A percentile compares a stretch with the other conserved stretches of the same genome.
Conservation (phyloP, 2,329 filamentous ascomycete species). For the Trichoderma brevicompactum region DNA sequence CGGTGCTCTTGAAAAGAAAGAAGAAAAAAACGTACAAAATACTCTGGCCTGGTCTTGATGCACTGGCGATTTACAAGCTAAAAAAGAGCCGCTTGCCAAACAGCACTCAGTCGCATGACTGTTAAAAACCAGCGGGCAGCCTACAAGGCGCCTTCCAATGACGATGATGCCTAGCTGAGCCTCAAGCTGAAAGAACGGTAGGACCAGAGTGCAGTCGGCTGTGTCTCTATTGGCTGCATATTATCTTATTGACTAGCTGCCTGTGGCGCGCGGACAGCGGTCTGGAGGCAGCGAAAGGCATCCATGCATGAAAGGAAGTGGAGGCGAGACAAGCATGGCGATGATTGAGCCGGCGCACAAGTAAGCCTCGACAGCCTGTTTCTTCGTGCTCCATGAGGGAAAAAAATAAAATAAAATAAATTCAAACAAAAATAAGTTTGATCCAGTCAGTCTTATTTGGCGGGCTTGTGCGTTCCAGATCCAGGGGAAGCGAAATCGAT, state of each 20-base stretch:
- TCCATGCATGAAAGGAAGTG: conserved; percentile 20
- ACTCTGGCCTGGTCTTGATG: neutral
- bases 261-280: conserved; percentile 1
- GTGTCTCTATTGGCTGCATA: conserved; percentile 24
- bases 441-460: neutral
- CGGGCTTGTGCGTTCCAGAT: conserved; percentile 13
- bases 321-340: neutral
- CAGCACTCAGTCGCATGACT: conserved; percentile 22
- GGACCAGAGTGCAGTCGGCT: conserved; percentile 13
- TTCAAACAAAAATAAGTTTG: neutral
- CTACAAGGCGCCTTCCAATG: conserved; percentile 4
- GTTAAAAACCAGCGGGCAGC: neutral
- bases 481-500: conserved; percentile 12
- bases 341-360: neutral
- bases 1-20: neutral
- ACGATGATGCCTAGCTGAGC: conserved; percentile 22
- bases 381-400: neutral
- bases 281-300: conserved; percentile 19
- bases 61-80: conserved; percentile 13
- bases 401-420: neutral
- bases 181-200: conserved; percentile 20
- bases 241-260: conserved; percentile 3
- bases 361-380: neutral
- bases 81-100: conserved; percentile 4
- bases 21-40: neutral